Percentiles rank a stretch among this genome's conserved stretches.
Evolutionary conservation across 1,139 yeast genomes (phyloP).

Genomic region (Protomyces arabidopsidicola): DNA sequence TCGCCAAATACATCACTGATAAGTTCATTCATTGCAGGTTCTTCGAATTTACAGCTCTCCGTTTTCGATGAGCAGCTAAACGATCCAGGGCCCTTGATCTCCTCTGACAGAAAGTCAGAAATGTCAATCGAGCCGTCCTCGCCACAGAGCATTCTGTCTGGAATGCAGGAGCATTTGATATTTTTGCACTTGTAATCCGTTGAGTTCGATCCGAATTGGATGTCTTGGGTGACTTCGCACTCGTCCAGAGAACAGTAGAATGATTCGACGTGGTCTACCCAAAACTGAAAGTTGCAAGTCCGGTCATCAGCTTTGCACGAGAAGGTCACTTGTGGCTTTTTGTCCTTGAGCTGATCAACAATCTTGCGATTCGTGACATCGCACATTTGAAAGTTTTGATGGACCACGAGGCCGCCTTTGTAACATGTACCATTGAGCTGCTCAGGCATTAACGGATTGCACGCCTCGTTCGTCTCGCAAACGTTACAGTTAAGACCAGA

Average conservation of each 20-base stretch:
- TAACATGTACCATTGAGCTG: constrained; percentile 86
- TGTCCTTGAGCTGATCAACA: constrained; percentile 68
- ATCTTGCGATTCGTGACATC: constrained; percentile 80
- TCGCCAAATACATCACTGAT: constrained; percentile 90
- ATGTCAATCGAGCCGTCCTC: constrained; percentile 90
- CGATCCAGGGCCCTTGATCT: constrained; percentile 89
- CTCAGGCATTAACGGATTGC: constrained; percentile 85
- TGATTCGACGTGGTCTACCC: constrained; percentile 87
- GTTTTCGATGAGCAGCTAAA: constrained; percentile 67
- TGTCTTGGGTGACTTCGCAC: constrained; percentile 52
- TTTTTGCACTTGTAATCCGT: constrained; percentile 75
- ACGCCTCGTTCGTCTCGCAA: constrained; percentile 66
- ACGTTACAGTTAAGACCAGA: constrained; percentile 84
- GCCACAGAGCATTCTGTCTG: constrained; percentile 91
- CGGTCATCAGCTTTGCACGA: constrained; percentile 67
- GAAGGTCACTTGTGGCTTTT: constrained; percentile 87
- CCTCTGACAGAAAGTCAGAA: constrained; percentile 83
- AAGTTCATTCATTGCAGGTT: constrained; percentile 92
- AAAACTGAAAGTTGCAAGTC: constrained; percentile 83
- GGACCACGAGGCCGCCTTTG: constrained; percentile 77
- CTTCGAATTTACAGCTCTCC: constrained; percentile 70
- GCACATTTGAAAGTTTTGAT: constrained; percentile 83
- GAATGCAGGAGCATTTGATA: constrained; percentile 78
- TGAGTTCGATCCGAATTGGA: constrained; percentile 35
- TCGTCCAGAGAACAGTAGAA: constrained; percentile 76